Evolutionary conservation across 495 filamentous ascomycete species (phyloP), one percentile per base, ranked within the genome.

Genomic region (Neurospora sp.): DNA sequence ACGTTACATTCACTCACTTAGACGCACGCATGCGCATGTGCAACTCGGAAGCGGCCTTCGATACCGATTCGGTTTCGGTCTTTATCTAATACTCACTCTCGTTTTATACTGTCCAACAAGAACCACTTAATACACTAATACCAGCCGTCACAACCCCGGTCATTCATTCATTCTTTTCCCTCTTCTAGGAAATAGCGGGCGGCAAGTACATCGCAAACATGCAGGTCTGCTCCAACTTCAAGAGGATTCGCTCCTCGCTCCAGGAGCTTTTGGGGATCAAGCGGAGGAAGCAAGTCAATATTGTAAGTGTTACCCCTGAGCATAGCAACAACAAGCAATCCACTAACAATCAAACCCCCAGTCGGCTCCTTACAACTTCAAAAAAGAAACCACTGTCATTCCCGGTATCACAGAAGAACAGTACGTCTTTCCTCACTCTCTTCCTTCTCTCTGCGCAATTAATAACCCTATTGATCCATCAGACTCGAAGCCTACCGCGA

Each of bases 341-440:
- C n/a, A 59, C 75, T 80, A 80, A 80, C 75, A 39, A 18, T 22
- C 44, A 38, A 20, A n/a, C 38, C 47, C 22, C 74, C 69, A 84
- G 83, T 85, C 84, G 10, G 78, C 78, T 6, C 83, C 84, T 5
- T 86, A 84, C 79, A 76, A 83, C 74, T 85, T 86, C 77, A 82
- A 83, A 75, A 80, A 80, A 31, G 80, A 82, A 74, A 68, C 78
- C 31, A 70, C 78, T 47, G 76, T 73, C 3, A 71, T 85, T 0
- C 83, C 83, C 16, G 83, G 83, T 44, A 70, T 85, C 12, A 81
- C 80, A 22, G 77, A 83, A 68, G 80, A 84, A 71, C 82, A 86
- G 84, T 85, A 80, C 76, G 81, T 74, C 7, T 31, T 38, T 39
- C 39, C 35, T 39, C 22, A 9, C 38, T 31, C 20, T 20, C 20